Evolutionary conservation across 176 grass and related monocot genomes (phyloP).

Genomic region (Rhynchospora pubera): DNA sequence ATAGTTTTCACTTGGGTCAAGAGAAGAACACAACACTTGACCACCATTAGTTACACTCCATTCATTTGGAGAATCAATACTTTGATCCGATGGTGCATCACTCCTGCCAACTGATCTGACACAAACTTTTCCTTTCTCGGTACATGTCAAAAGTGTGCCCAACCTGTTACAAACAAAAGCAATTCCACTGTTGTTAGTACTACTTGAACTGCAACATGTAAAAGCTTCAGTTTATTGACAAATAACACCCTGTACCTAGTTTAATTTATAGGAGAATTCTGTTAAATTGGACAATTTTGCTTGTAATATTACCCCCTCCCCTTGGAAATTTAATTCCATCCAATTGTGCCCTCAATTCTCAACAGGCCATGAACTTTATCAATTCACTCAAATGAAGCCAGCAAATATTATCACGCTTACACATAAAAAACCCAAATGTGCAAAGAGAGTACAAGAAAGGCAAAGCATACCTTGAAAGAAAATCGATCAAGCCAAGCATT

Average conservation of each 20-base stretch:
- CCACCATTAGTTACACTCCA: constrained; percentile 72
- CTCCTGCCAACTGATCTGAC: constrained; percentile 43
- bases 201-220: background rate
- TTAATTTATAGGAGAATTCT: no score
- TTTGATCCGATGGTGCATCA: constrained; percentile 21
- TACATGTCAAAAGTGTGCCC: constrained; percentile 64
- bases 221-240: background rate
- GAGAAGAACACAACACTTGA: constrained; percentile 47
- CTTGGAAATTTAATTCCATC: no score
- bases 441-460: no score
- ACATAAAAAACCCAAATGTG: no score
- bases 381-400: no score
- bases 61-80: constrained; percentile 38
- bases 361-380: no score
- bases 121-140: constrained; percentile 65
- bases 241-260: background rate
- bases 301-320: no score
- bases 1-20: constrained; percentile 66
- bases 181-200: background rate
- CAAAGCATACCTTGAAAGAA: no score
- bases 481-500: no score
- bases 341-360: no score
- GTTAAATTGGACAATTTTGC: no score
- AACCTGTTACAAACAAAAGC: constrained; percentile 39
- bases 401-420: no score